These are phyloP conservation scores for Rhizopogon salebrosus DNA, from an alignment of 768 basidiomycete species.

Conservation along the genomic window DNA sequence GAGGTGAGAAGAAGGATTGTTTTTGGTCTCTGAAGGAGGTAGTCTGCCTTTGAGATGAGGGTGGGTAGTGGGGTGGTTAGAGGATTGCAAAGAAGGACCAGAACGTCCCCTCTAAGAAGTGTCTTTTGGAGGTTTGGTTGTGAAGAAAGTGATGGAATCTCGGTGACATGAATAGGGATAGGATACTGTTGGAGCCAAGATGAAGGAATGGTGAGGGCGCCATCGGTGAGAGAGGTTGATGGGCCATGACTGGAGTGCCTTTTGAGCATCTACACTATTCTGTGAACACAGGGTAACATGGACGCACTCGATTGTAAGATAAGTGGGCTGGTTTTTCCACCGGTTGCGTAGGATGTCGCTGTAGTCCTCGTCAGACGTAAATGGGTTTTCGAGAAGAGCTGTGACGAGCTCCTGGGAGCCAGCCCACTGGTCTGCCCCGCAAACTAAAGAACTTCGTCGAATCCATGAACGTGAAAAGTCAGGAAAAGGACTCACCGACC, in stretches of 20 bases:
- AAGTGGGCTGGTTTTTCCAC: slow-evolving; percentile 35
- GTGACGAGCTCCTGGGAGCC: slow-evolving; percentile 56
- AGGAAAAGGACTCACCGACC: slow-evolving; percentile 35
- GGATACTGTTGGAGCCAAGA: slow-evolving; percentile 55
- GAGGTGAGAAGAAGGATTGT: slow-evolving; percentile 40
- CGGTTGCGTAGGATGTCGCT: slow-evolving; percentile 41
- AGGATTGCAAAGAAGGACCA: slow-evolving; percentile 63
- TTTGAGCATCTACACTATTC: background rate
- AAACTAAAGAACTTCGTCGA: slow-evolving; percentile 37
- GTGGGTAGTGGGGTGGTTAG: slow-evolving; percentile 42
- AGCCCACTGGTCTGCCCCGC: slow-evolving; percentile 49
- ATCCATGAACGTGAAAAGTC: background rate
- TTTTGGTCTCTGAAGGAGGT: slow-evolving; percentile 32
- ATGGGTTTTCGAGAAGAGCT: slow-evolving; percentile 67
- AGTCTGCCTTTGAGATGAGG: slow-evolving; percentile 21
- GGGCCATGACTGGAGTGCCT: slow-evolving; percentile 16
- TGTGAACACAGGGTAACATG: background rate
- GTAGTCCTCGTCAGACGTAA: slow-evolving; percentile 46
- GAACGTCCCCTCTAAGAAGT: slow-evolving; percentile 46
- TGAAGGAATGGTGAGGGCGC: slow-evolving; percentile 39
- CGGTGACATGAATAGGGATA: slow-evolving; percentile 43
- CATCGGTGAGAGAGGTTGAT: slow-evolving; percentile 10
- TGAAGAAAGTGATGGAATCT: slow-evolving; percentile 23
- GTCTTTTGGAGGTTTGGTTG: slow-evolving; percentile 11
- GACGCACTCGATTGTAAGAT: slow-evolving; percentile 23